Evolutionary conservation across 208 protist genomes (phyloP), one percentile per base, ranked within the genome.

Genomic region (Leishmania turanica): DNA sequence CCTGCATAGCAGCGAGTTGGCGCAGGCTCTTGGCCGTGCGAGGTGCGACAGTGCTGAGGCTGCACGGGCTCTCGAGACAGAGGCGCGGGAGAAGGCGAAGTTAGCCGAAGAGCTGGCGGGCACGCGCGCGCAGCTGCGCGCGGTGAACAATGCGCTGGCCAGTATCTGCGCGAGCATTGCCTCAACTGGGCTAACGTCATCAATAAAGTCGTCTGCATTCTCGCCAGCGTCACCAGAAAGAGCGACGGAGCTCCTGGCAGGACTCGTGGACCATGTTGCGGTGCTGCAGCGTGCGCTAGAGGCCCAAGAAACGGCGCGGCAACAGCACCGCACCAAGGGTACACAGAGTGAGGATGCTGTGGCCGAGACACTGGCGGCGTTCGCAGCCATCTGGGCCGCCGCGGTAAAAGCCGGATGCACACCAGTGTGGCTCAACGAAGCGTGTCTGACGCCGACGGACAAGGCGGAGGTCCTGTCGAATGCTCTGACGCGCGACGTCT

Each of bases 401-500:
- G 82, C 82, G 27, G 75, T 66, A 9, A 15, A 58, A 45, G 34
- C 70, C 3, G 24, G 54, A 13, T 2, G 53, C 56, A 78, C 82
- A 5, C 82, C 82, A 11, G 71, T 42, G 19, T 42, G 69, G n/a
- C 13, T 85, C 27, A 81, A 75, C 19, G 82, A 80, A 3, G 77
- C 51, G n/a, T 85, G 82, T 77, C 70, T 81, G 71, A 81, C 77
- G 1, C 82, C 82, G 2, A 31, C 11, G 24, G 82, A 85, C 51
- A 85, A 85, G 64, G 82, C 82, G 1, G 77, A 85, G 17, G 64
- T 81, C 3, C 34, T 85, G 24, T 40, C 49, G 13, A 27, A 24
- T 19, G 15, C 68, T 0, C 64, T 85, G n/a, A 21, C 1, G 58
- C 47, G 49, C 49, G 72, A 81, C 51, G 56, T 58, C 19, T 53